Conservation (phyloP, 768 basidiomycete species). For the Lentinula sp. region DNA sequence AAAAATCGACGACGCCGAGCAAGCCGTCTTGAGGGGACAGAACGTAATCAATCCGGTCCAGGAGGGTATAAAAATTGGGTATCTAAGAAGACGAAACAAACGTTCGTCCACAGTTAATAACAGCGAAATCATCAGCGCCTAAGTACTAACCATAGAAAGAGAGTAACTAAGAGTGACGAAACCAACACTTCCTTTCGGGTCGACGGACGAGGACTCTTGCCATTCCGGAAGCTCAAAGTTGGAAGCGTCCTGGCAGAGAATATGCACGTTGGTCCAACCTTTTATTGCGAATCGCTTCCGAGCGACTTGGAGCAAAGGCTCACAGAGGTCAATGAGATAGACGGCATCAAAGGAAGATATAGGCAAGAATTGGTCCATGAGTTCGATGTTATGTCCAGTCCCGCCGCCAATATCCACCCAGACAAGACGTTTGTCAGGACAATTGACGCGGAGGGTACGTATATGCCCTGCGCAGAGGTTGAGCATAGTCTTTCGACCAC, state of each 20-base stretch:
- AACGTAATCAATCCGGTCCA: slow-evolving; percentile 64
- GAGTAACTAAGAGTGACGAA: slow-evolving; percentile 53
- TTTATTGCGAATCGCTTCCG: slow-evolving; percentile 55
- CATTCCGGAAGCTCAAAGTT: slow-evolving; percentile 62
- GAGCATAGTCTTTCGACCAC: slow-evolving; percentile 70
- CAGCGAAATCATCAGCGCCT: not conserved
- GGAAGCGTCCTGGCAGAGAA: slow-evolving; percentile 68
- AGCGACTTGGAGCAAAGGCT: slow-evolving; percentile 64
- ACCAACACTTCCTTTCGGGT: slow-evolving; percentile 49
- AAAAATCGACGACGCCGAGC: slow-evolving; percentile 70
- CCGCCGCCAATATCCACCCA: slow-evolving; percentile 82
- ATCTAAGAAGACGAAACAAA: slow-evolving; percentile 29
- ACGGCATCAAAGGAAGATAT: slow-evolving; percentile 52
- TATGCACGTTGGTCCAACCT: slow-evolving; percentile 71
- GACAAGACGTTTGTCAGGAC: slow-evolving; percentile 44
- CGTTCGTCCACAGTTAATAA: not conserved
- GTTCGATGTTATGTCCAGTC: slow-evolving; percentile 64
- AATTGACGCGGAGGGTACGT: slow-evolving; percentile 31
- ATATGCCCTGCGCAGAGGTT: slow-evolving; percentile 61
- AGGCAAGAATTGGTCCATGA: slow-evolving; percentile 53
- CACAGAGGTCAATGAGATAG: slow-evolving; percentile 68
- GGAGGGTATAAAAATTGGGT: slow-evolving; percentile 55
- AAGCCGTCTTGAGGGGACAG: slow-evolving; percentile 55
- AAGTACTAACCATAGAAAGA: slow-evolving; percentile 41
- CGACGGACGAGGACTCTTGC: slow-evolving; percentile 27